These are phyloP conservation scores for Zasmidium cellare DNA, from an alignment of 2,329 filamentous ascomycete genomes.

Conservation along the genomic window DNA sequence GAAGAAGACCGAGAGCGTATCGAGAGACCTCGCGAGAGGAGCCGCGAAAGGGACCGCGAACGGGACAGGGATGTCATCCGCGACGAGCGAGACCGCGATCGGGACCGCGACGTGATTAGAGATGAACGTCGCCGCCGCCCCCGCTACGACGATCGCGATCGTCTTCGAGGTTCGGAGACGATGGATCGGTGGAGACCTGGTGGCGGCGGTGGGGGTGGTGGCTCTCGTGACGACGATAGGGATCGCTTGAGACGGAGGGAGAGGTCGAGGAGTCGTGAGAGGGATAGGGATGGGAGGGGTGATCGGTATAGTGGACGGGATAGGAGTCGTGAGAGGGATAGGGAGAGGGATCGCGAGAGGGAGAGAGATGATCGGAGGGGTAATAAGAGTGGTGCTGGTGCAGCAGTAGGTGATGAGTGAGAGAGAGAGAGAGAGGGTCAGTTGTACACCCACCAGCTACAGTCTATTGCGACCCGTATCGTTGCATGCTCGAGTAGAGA, in stretches of 20 bases:
- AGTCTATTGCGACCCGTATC: too few species aligned
- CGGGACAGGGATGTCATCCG: not conserved
- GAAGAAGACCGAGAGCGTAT: constrained; percentile 4
- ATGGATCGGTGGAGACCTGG: constrained; percentile 37
- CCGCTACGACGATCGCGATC: constrained; percentile 28
- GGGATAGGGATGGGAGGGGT: constrained; percentile 30
- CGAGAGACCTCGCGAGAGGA: not conserved
- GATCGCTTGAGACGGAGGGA: constrained; percentile 10
- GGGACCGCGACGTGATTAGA: not conserved
- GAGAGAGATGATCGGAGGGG: not conserved
- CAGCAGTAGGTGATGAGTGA: not conserved
- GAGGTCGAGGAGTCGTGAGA: constrained; percentile 18
- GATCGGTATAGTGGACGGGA: constrained; percentile 7
- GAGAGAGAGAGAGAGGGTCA: too few species aligned
- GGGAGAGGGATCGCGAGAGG: constrained; percentile 13
- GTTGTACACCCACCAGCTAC: too few species aligned
- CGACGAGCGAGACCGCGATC: not conserved
- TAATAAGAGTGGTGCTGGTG: not conserved
- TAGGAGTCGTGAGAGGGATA: constrained; percentile 16
- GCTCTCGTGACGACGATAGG: constrained; percentile 10
- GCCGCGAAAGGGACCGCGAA: constrained; percentile 1
- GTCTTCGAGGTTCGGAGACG: constrained; percentile 8
- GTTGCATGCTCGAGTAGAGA: too few species aligned
- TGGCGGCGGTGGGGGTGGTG: constrained; percentile 16
- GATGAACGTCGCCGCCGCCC: constrained; percentile 9